These are phyloP conservation scores for Entamoeba invadens DNA, from an alignment of 208 protist species.

Conservation along the genomic window DNA sequence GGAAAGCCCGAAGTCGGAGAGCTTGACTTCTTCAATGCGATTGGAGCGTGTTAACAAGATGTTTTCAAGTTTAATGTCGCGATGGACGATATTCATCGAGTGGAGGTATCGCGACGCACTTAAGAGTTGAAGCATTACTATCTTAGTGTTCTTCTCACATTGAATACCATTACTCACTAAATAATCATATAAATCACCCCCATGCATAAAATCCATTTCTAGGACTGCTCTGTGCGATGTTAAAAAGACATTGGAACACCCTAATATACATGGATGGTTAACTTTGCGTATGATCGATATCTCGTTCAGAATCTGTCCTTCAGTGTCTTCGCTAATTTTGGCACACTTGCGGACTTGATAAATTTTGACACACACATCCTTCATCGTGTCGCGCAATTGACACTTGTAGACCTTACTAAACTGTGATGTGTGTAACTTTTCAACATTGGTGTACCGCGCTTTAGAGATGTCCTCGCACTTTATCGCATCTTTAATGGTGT, in stretches of 20 bases:
- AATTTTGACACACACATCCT: background rate
- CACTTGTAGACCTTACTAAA: background rate
- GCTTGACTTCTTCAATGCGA: background rate
- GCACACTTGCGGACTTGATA: background rate
- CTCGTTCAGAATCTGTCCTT: background rate
- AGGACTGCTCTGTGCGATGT: background rate
- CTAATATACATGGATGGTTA: background rate
- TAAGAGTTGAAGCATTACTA: background rate
- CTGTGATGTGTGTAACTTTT: background rate
- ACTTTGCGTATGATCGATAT: background rate
- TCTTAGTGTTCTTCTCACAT: background rate
- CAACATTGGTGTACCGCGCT: background rate
- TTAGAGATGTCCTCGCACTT: too few relatives aligned
- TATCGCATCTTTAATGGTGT: too few relatives aligned
- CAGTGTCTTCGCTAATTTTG: background rate
- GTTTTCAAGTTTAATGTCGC: background rate
- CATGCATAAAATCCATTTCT: background rate
- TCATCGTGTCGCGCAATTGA: background rate
- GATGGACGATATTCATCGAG: background rate
- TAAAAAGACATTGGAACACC: background rate
- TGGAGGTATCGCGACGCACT: background rate
- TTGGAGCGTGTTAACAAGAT: background rate
- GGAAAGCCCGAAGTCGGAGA: background rate
- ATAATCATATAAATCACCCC: background rate
- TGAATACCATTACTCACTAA: background rate